Base-by-base conservation (phyloP, 345 rosid species). In the Eucalyptus regnans region DNA sequence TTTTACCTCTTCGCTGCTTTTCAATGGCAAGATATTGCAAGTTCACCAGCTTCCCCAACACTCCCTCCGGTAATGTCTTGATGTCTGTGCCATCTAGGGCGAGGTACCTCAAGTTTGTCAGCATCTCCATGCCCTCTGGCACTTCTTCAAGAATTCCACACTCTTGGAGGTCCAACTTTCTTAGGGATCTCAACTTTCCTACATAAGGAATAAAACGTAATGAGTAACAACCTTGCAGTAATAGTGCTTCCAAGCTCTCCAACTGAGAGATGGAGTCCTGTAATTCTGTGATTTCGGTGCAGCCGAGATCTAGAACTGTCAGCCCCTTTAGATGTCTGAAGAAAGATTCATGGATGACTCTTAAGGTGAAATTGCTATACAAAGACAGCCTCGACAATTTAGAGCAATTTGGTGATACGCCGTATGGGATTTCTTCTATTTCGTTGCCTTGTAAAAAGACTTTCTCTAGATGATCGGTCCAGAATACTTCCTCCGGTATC, bases 91-190 rank as follows among this genome's bases (percentile, higher is more conserved):
- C 7, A 44, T 2, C 31, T 62, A 89, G 52, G 41, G 86, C 23
- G 8, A 90, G 89, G 51, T 62, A 86, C 48, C 17, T 88, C 13
- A 91, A 88, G 43, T 91, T 89, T 50, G 27, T 76, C 51, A 91
- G 41, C 23, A 13, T 64, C 49, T 89, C 86, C 81, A 90, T 33
- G 31, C 91, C 93, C 37, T 87, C 44, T 17, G 93, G 93, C 7
- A 89, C 60, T 33, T 87, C 25, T 27, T 13, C 33, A 43, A 91
- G 87, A 11, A 6, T n/a, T 11, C 8, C 76, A 17, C 88, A 87
- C 2, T 6, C 12, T 5, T 3, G 0, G 5, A 91, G 89, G 29
- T 92, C 90, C 46, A 91, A 54, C 76, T 48, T 87, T 88, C 50
- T 68, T 62, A 89, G 58, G 60, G 54, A 31, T 27, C 1, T 2